Conservation (phyloP, 805 yeast genomes). For the Cyberlindnera galapagoensis region DNA sequence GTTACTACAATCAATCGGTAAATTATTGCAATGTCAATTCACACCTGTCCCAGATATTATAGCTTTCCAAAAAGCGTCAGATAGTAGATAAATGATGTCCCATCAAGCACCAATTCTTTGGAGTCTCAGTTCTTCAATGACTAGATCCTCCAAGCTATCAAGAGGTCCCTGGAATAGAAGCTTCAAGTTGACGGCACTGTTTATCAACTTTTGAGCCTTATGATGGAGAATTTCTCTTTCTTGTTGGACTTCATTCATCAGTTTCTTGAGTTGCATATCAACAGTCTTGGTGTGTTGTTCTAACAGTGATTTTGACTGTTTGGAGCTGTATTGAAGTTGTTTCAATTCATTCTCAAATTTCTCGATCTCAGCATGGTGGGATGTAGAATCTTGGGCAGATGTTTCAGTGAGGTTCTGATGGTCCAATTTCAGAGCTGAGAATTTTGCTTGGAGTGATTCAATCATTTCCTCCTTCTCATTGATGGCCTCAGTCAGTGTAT, state of each 20-base stretch:
- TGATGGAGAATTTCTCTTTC: conserved; percentile 44
- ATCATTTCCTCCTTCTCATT: conserved; percentile 50
- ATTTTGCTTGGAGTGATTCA: conserved; percentile 51
- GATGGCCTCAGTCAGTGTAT: conserved; percentile 46
- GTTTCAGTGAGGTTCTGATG: conserved; percentile 52
- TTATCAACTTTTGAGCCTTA: conserved; percentile 51
- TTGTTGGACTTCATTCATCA: conserved; percentile 38
- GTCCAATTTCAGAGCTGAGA: conserved; percentile 43
- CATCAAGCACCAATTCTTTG: too few relatives aligned
- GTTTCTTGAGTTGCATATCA: conserved; percentile 45
- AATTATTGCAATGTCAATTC: too few relatives aligned
- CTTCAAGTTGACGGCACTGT: conserved; percentile 57
- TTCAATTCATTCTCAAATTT: conserved; percentile 53
- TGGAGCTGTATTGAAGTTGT: conserved; percentile 39
- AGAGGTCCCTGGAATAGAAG: conserved; percentile 57
- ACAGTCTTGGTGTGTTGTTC: conserved; percentile 44
- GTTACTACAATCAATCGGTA: too few relatives aligned
- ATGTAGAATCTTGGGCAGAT: conserved; percentile 44
- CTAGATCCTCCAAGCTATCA: conserved; percentile 48
- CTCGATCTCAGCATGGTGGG: conserved; percentile 60
- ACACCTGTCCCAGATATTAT: too few relatives aligned
- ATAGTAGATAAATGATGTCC: too few relatives aligned
- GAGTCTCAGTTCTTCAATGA: conserved; percentile 32
- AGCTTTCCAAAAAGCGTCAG: too few relatives aligned
- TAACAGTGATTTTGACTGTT: conserved; percentile 44